Evolutionary conservation across 768 basidiomycete species (phyloP), one percentile per base, ranked within the genome.

Genomic region (Pisolithus sp.): DNA sequence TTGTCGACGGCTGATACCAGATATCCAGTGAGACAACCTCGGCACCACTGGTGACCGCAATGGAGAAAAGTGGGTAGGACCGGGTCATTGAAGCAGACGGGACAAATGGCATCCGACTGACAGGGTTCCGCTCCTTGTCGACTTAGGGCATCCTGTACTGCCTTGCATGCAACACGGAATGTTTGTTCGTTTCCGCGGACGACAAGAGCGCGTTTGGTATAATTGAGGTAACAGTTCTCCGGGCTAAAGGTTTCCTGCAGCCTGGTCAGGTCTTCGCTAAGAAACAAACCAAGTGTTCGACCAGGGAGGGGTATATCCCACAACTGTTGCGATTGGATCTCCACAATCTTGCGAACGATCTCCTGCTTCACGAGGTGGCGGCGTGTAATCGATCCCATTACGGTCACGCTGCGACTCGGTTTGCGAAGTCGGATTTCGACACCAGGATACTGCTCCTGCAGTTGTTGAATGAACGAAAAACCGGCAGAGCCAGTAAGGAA

Each of bases 21-120:
- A 61, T 87, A 90, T 28, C 72, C 66, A 7, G 65, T 58, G 20
- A 91, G 62, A 61, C 89, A 92, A 3, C 71, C 53, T 36, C 76
- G 76, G 61, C 89, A 91, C 78, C 81, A 89, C 1, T 59, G 59
- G 62, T 92, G 88, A 2, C 83, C 80, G 55, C 89, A 92, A 9
- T 61, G 64, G 1, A 89, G 72, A 10, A 70, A 71, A 3, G 82
- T 63, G 0, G 83, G 83, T 1, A 73, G 63, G 0, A 76, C 67
- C 26, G 43, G 24, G 24, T 79, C 73, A 49, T 75, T 75, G 52
- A 89, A 78, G 63, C 89, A 92, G 3, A 89, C 81, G 0, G 89
- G 88, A 58, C 89, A 92, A 8, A 62, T 59, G 12, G 51, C 62
- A 18, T 52, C 57, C 37, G 55, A 64, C 26, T 44, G 42, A 13